Evolutionary conservation across 1,284 basidiomycete genomes (phyloP).

Genomic region (Leccinum cinnamomeum): DNA sequence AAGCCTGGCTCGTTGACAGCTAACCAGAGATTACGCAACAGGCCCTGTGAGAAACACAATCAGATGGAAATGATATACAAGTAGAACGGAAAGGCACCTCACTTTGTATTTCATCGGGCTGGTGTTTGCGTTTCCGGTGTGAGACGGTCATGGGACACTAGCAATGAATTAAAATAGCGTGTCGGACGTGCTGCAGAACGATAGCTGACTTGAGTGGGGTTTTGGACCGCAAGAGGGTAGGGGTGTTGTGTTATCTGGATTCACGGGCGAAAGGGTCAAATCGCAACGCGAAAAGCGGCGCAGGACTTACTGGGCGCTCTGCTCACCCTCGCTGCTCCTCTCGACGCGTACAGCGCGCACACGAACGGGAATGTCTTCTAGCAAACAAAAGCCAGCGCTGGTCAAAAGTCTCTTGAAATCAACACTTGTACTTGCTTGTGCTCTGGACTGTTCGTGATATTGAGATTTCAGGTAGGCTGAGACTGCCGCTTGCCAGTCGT

Average conservation of each 20-base stretch:
- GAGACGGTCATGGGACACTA: conserved; percentile 65
- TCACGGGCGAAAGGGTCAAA: conserved; percentile 4
- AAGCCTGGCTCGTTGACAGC: conserved; percentile 77
- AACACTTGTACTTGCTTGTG: neutral
- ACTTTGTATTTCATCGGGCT: conserved; percentile 77
- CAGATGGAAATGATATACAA: conserved; percentile 22
- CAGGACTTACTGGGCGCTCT: conserved; percentile 7
- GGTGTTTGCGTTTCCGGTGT: conserved; percentile 68
- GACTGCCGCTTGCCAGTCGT: conserved; percentile 2
- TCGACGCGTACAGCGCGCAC: neutral
- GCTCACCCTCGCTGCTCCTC: neutral
- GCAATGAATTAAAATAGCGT: neutral
- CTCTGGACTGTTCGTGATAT: neutral
- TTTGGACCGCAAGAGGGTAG: neutral
- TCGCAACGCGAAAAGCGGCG: neutral
- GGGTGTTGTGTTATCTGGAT: neutral
- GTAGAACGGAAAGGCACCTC: conserved; percentile 34
- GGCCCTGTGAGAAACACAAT: conserved; percentile 38
- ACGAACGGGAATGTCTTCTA: neutral
- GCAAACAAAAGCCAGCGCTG: neutral
- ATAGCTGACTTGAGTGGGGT: neutral
- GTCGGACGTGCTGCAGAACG: conserved; percentile 1
- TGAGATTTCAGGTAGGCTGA: neutral
- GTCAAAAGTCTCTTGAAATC: neutral
- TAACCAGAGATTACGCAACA: conserved; percentile 42